Base-by-base conservation (phyloP, 164 flowering plant genomes). In the Macadamia integrifolia region DNA sequence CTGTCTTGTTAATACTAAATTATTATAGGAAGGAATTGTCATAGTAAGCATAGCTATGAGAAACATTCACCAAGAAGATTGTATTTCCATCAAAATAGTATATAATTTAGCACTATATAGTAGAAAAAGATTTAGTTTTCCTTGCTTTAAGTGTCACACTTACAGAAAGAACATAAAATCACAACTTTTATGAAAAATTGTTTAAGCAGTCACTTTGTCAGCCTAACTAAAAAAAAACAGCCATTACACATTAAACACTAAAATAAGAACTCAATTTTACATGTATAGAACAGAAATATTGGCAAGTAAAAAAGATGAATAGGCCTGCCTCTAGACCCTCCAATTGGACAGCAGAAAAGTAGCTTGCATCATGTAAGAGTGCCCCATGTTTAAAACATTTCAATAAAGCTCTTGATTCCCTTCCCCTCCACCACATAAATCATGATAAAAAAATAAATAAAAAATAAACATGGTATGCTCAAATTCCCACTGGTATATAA, bases 361-460 rank as follows among this genome's bases (percentile, higher is more conserved):
- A 92, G 77, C 97, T 89, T 9, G 96, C 91, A 76, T 94, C 99
- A 81, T 94, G 99, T 60, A 90, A 71, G 57, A 94, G 77, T 0
- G 78, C 82, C 43, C 90, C 90, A 28, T 77, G 9, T 56, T 72
- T 84, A 60, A 74, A 80, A 85, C 85, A 71, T 83, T 83, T 94
- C 80, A 94, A 70, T 6, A 90, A 62, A 72, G 96, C 88, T 74
- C 94, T 88, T 9, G 92, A 92, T 9, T 94, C 99, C 72, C 81
- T 90, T 65, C 98, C 98, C 63, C 98, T 94, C 66, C 79, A 83
- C 40, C 66, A 82, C 18, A 70, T 43, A 35, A 62, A 50, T 15
- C 64, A 49, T 46, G 18, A 11, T 28, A 28, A 29, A 23, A 23
- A 23, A 23, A 23, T 0, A 23, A 29, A 43, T 62, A 66, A 6